Evolutionary conservation across 441 rosid genomes (phyloP).

Genomic region (Mallotus repandus): DNA sequence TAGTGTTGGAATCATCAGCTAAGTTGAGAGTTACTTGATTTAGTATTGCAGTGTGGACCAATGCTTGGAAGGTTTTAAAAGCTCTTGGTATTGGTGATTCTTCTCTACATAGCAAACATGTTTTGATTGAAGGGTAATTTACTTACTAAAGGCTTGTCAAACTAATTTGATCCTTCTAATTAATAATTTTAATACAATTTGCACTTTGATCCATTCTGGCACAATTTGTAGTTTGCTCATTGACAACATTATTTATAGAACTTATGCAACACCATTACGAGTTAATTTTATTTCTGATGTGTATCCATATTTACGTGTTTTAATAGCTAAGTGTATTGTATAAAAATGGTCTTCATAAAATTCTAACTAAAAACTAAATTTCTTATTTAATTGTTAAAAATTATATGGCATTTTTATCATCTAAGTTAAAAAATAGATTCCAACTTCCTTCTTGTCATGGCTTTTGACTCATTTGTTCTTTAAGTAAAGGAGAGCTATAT

Average conservation of each 20-base stretch:
- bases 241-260: too few relatives aligned
- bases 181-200: too few relatives aligned
- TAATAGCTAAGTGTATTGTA: conserved; percentile 12
- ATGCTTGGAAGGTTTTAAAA: conserved; percentile 81
- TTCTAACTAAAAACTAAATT: too few relatives aligned
- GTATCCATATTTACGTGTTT: conserved; percentile 8
- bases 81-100: conserved; percentile 51
- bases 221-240: too few relatives aligned
- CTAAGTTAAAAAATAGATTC: conserved; percentile 37
- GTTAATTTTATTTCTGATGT: background rate
- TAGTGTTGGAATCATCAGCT: conserved; percentile 66
- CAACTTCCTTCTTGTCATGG: conserved; percentile 35
- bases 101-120: conserved; percentile 45
- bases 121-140: conserved; percentile 43
- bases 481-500: conserved; percentile 31
- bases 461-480: conserved; percentile 38
- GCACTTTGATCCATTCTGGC: too few relatives aligned
- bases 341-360: too few relatives aligned
- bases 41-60: conserved; percentile 50
- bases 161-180: too few relatives aligned
- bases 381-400: background rate
- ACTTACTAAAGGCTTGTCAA: too few relatives aligned
- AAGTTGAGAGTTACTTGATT: conserved; percentile 58
- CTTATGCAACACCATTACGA: too few relatives aligned
- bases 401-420: conserved; percentile 40